phyloP scores from a whole-genome alignment of 2,329 filamentous ascomycete species.

The Fusarium sp. region DNA sequence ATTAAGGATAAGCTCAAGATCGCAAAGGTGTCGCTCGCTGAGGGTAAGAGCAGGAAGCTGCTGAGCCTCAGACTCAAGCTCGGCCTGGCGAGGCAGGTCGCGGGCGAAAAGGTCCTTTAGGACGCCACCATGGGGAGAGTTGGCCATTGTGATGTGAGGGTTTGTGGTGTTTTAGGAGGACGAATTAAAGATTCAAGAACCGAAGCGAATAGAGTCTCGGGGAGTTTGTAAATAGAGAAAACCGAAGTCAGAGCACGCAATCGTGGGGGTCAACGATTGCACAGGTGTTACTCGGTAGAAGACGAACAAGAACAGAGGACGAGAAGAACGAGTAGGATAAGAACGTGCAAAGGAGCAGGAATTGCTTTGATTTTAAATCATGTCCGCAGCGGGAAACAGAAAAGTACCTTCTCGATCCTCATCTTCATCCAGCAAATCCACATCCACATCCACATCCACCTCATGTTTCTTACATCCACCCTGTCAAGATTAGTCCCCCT shows the following conservation, averaged over 20 bases:
- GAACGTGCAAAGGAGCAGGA: slow-evolving; percentile 26
- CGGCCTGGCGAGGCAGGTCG: slow-evolving; percentile 83
- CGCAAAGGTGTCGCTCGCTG: slow-evolving; percentile 94
- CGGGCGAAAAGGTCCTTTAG: slow-evolving; percentile 98
- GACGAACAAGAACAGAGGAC: slow-evolving; percentile 29
- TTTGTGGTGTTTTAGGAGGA: slow-evolving; percentile 16
- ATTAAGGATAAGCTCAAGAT: slow-evolving; percentile 96
- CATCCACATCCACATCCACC: slow-evolving; percentile 31
- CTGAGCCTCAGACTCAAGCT: slow-evolving; percentile 89
- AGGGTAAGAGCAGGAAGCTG: slow-evolving; percentile 85
- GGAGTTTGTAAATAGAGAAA: slow-evolving; percentile 29
- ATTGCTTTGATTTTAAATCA: slow-evolving; percentile 41
- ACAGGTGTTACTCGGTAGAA: slow-evolving; percentile 29
- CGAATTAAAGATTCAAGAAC: slow-evolving; percentile 12
- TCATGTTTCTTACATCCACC: slow-evolving; percentile 42
- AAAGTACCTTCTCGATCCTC: slow-evolving; percentile 23
- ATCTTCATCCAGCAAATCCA: slow-evolving; percentile 32
- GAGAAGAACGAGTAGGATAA: slow-evolving; percentile 21
- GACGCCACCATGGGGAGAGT: slow-evolving; percentile 87
- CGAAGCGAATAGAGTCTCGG: slow-evolving; percentile 26
- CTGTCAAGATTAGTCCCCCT: slow-evolving; percentile 38
- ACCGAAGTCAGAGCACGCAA: slow-evolving; percentile 50
- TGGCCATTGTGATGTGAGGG: slow-evolving; percentile 67
- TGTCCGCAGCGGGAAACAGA: slow-evolving; percentile 15
- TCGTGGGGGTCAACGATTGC: slow-evolving; percentile 49